Evolutionary conservation across 805 yeast species (phyloP), one percentile per base, ranked within the genome.

Genomic region (Candida takata): DNA sequence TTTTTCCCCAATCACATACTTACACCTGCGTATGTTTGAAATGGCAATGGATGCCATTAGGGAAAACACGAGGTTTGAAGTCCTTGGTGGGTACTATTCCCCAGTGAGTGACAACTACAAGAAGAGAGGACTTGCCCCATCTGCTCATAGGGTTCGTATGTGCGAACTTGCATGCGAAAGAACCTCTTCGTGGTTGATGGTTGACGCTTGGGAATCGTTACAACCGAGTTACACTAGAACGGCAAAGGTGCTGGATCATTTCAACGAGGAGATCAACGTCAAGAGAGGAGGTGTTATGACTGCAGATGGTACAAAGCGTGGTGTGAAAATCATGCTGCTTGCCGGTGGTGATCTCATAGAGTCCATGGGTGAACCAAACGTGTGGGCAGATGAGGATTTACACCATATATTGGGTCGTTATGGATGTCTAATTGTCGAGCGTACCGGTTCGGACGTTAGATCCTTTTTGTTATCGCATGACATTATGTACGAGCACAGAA

Each of bases 341-440:
- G 98, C 98, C 0, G 98, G 98, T 34, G 98, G 98, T 29, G 98
- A 92, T 61, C 71, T 92, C 48, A 92, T 92, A 36, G 98, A 92
- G 59, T 80, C 94, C 29, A 92, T 92, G 97, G 98, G 98, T n/a
- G 98, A 92, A 61, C 97, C 98, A 16, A 92, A 90, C 52, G 98
- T 92, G 26, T 92, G 98, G 98, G 95, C 95, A 2, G 97, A 90
- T 57, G 81, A 73, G 39, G 98, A 92, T 60, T 68, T 92, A 51
- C 95, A 87, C 52, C 98, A 92, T 57, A 92, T 92, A 31, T 69
- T 92, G 47, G 98, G 98, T 19, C 80, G 84, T 43, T 92, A 92
- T 60, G 98, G 98, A 3, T 92, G 98, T 64, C 65, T 92, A 43
- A 92, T 92, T 33, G 96, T 92, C 16, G 98, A 92, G 65, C 72